Conservation (phyloP, 257 asterid genomes). For the Nicotiana knightiana region DNA sequence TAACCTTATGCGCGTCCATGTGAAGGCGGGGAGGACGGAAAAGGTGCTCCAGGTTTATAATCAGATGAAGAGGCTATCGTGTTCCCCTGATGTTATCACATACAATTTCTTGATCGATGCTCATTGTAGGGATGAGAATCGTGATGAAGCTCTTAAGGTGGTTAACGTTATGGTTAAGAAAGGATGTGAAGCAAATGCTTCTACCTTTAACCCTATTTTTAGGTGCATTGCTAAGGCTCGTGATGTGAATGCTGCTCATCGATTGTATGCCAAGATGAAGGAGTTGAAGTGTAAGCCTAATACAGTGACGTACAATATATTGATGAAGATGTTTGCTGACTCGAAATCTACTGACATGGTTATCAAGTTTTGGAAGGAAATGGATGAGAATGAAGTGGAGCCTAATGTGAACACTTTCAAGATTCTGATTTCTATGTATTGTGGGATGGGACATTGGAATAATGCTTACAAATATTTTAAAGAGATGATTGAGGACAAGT, state of each 20-base stretch:
- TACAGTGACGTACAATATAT: constrained; percentile 61
- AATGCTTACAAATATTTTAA: constrained; percentile 59
- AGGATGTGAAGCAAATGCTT: constrained; percentile 55
- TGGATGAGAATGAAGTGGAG: constrained; percentile 69
- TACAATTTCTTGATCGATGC: constrained; percentile 70
- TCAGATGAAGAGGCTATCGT: constrained; percentile 73
- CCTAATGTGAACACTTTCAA: constrained; percentile 70
- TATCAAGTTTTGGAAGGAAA: constrained; percentile 76
- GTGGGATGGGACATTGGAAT: constrained; percentile 90
- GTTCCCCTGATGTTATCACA: constrained; percentile 70
- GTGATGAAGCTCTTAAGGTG: constrained; percentile 71
- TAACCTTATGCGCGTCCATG: constrained; percentile 82
- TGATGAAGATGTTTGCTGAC: constrained; percentile 85
- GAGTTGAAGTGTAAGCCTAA: constrained; percentile 55
- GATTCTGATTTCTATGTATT: constrained; percentile 63
- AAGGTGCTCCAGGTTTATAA: constrained; percentile 79
- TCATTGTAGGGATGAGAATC: constrained; percentile 75
- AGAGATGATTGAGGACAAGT: constrained; percentile 82
- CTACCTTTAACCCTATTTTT: constrained; percentile 73
- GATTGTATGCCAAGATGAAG: constrained; percentile 66
- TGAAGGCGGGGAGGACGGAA: constrained; percentile 84
- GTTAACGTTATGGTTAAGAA: constrained; percentile 55
- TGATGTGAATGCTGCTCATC: constrained; percentile 80
- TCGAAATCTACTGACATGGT: constrained; percentile 82
- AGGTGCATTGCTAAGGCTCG: constrained; percentile 58